A percentile compares a stretch with the other conserved stretches of the same genome.
These are phyloP conservation scores for Fusarium temperatum DNA, from an alignment of 2,329 filamentous ascomycete species.

Conservation along the genomic window DNA sequence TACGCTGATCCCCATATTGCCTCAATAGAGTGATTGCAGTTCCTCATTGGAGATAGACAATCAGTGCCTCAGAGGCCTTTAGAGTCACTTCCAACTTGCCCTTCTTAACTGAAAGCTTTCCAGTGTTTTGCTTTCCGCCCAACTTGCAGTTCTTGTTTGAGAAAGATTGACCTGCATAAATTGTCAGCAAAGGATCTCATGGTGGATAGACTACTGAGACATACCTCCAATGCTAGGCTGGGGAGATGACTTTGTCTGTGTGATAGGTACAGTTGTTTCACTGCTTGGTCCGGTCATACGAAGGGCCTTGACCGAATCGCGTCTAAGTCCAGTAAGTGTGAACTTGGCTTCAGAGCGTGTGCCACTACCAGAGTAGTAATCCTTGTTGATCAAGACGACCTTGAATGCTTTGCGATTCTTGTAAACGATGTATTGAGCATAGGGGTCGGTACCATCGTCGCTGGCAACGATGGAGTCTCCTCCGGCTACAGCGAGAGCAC, in stretches of 20 bases:
- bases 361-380: background rate
- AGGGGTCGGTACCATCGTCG: background rate
- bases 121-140: background rate
- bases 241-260: background rate
- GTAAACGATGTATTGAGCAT: background rate
- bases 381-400: background rate
- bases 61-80: background rate
- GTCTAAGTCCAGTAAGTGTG: background rate
- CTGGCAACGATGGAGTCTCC: background rate
- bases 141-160: background rate
- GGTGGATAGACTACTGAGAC: background rate
- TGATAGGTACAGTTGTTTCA: background rate
- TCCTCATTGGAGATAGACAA: background rate
- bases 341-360: background rate
- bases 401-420: background rate
- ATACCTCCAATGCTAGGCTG: background rate
- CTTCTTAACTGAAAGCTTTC: background rate
- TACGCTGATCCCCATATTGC: no score
- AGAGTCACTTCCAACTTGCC: background rate
- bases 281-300: background rate
- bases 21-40: background rate
- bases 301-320: background rate
- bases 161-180: background rate
- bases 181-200: fast-evolving
- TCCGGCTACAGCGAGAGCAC: background rate